These are phyloP conservation scores for Stachybotrys chartarum DNA, from an alignment of 2,329 filamentous ascomycete genomes.

Conservation along the genomic window DNA sequence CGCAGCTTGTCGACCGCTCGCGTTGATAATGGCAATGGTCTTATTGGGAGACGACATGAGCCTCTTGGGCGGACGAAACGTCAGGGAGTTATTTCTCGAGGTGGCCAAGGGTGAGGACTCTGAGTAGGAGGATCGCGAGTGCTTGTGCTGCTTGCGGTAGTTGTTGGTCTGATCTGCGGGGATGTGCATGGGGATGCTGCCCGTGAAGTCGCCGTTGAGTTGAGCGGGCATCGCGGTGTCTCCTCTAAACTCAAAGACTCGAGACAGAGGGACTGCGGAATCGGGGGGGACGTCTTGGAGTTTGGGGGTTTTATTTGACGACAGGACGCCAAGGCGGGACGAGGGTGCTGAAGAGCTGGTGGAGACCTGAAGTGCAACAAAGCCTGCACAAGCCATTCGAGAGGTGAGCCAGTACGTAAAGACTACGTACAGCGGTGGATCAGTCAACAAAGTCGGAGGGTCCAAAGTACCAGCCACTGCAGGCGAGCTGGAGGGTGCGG, in stretches of 20 bases:
- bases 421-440: slow-evolving; percentile 24
- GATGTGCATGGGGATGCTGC: slow-evolving; percentile 30
- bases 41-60: slow-evolving; percentile 57
- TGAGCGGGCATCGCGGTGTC: slow-evolving; percentile 28
- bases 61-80: slow-evolving; percentile 53
- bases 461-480: slow-evolving; percentile 19
- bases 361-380: neutral
- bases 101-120: slow-evolving; percentile 47
- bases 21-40: slow-evolving; percentile 91
- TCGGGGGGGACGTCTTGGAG: neutral
- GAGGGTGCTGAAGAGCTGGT: neutral
- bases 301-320: neutral
- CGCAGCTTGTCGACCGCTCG: slow-evolving; percentile 89
- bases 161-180: slow-evolving; percentile 25
- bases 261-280: neutral
- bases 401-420: slow-evolving; percentile 25
- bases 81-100: slow-evolving; percentile 53
- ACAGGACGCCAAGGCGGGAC: neutral
- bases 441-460: slow-evolving; percentile 13
- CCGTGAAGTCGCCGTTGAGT: slow-evolving; percentile 28
- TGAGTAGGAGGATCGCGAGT: slow-evolving; percentile 55
- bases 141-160: slow-evolving; percentile 45
- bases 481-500: slow-evolving; percentile 4
- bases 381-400: neutral
- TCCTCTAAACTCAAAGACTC: neutral